Evolutionary conservation across 2,329 filamentous ascomycete species (phyloP).

Genomic region (Aspergillus amoenus): DNA sequence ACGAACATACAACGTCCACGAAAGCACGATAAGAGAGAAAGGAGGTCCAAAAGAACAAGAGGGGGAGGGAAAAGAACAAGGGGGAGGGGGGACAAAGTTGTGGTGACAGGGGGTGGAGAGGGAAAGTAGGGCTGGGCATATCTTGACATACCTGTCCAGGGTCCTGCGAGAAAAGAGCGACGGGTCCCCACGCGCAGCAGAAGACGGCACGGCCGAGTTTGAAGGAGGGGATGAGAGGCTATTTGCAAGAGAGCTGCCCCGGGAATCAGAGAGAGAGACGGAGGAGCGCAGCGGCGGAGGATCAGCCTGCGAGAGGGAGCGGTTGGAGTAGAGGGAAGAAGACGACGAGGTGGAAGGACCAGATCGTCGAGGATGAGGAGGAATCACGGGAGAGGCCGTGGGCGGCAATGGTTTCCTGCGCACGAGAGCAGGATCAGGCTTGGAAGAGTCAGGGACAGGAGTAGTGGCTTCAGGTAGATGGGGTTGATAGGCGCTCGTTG

Average conservation of each 20-base stretch:
- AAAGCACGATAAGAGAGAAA: constrained; percentile 1
- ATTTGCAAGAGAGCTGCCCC: constrained; percentile 4
- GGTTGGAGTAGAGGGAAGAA: constrained; percentile 22
- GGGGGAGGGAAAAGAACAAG: constrained; percentile 2
- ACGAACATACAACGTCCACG: constrained; percentile 23
- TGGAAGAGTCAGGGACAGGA: constrained; percentile 31
- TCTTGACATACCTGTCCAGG: constrained; percentile 39
- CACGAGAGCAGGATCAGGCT: constrained; percentile 44
- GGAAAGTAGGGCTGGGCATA: constrained; percentile 11
- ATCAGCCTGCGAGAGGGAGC: constrained; percentile 22
- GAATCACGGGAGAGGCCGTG: constrained; percentile 47
- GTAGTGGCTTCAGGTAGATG: constrained; percentile 13
- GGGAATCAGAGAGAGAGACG: constrained; percentile 4
- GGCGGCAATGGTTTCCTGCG: constrained; percentile 56
- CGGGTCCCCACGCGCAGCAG: constrained; percentile 27
- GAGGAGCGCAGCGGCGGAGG: constrained; percentile 4
- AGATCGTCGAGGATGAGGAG: constrained; percentile 16
- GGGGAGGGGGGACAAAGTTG: constrained; percentile 2
- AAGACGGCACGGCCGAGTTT: constrained; percentile 21
- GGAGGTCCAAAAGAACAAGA: constrained; percentile 4
- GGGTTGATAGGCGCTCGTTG: constrained; percentile 18
- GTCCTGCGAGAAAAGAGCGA: constrained; percentile 36
- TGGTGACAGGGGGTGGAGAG: constrained; percentile 9
- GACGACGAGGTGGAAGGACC: constrained; percentile 23
- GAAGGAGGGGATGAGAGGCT: constrained; percentile 1